Conservation (phyloP, 495 filamentous ascomycete genomes). For the Tuber aestivum region DNA sequence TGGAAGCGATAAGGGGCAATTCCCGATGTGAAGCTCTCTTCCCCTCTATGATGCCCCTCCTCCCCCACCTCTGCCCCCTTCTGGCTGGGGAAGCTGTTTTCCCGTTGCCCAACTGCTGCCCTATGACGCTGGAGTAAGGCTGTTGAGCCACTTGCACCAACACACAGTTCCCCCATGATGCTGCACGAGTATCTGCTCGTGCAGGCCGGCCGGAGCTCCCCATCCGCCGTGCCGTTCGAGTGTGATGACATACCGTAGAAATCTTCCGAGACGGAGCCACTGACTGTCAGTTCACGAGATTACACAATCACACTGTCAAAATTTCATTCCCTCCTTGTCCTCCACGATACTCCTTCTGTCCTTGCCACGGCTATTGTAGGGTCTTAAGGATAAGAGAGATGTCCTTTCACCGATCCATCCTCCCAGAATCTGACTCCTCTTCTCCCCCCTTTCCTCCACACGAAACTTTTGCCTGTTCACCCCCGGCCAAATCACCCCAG, state of each 20-base stretch:
- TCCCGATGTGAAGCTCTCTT: not conserved
- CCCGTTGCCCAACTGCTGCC: not conserved
- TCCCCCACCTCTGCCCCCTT: not conserved
- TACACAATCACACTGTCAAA: not conserved
- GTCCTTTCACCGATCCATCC: not conserved
- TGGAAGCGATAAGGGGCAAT: not conserved
- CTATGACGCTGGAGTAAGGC: not conserved
- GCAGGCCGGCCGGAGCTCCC: too few species aligned
- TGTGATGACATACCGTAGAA: not conserved
- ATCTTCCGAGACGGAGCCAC: not conserved
- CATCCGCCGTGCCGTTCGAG: not conserved
- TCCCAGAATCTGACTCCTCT: not conserved
- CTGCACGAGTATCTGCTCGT: too few species aligned
- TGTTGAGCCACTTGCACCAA: not conserved
- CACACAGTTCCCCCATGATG: not conserved
- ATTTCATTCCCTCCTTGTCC: not conserved
- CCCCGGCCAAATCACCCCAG: not conserved
- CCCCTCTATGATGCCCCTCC: not conserved
- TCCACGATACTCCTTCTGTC: too few species aligned
- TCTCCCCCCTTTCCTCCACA: not conserved
- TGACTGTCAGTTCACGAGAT: not conserved
- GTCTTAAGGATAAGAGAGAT: not conserved
- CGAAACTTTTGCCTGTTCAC: not conserved
- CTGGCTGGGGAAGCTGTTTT: not conserved
- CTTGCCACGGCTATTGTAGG: not conserved